Percentiles rank a stretch among this genome's conserved stretches.
phyloP scores from a whole-genome alignment of 345 rosid species.

The Salix purpurea region DNA sequence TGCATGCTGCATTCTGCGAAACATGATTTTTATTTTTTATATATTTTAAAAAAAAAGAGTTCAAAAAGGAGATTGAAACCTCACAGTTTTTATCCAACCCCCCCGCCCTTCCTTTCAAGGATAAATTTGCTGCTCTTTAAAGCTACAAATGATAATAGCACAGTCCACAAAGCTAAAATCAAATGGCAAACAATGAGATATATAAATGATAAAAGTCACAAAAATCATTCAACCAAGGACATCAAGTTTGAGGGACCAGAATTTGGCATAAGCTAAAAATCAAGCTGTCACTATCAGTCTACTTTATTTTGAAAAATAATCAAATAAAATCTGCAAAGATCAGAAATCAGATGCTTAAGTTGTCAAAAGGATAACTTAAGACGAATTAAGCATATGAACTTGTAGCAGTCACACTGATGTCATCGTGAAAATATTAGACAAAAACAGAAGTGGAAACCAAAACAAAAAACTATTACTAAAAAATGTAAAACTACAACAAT shows the following conservation, averaged over 20 bases:
- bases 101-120: background rate
- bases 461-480: background rate
- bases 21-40: background rate
- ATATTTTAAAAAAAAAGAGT: background rate
- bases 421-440: background rate
- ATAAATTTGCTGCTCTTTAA: background rate
- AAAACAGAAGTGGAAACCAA: background rate
- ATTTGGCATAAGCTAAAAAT: background rate
- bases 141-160: background rate
- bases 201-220: background rate
- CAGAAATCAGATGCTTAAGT: background rate
- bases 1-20: conserved; percentile 28
- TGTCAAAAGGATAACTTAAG: background rate
- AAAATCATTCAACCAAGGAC: background rate
- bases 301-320: background rate
- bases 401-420: background rate
- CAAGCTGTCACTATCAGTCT: background rate
- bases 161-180: background rate
- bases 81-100: background rate
- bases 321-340: background rate
- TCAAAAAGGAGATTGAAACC: background rate
- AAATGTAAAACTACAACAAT: background rate
- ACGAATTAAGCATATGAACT: background rate
- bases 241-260: background rate
- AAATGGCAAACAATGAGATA: background rate